These are phyloP conservation scores for Coemansia umbellata DNA, from an alignment of 192 early-diverging fungal species.

Conservation along the genomic window DNA sequence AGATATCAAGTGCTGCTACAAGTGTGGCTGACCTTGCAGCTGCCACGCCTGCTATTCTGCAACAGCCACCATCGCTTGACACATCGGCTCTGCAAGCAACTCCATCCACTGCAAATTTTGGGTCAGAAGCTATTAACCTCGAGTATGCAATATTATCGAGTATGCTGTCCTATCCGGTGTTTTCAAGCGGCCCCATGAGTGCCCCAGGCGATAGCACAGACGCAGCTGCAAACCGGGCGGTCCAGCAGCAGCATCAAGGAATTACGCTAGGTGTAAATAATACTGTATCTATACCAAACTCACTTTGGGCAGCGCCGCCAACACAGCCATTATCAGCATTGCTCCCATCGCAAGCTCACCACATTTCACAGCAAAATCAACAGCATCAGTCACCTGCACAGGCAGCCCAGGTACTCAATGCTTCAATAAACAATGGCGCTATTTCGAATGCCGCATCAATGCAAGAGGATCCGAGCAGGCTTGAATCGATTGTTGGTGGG, in stretches of 20 bases:
- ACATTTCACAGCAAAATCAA: neutral
- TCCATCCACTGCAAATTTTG: constrained; percentile 56
- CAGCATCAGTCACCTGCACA: too few species aligned
- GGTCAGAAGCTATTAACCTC: constrained; percentile 81
- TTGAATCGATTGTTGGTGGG: too few species aligned
- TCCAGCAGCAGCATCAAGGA: constrained; percentile 1
- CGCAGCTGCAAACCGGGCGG: constrained; percentile 29
- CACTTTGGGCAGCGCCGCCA: constrained; percentile 39
- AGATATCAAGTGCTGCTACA: constrained; percentile 1
- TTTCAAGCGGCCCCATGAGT: constrained; percentile 27
- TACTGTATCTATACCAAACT: constrained; percentile 39
- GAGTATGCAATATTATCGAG: constrained; percentile 87
- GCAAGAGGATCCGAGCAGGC: too few species aligned
- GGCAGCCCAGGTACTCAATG: too few species aligned
- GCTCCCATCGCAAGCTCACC: constrained; percentile 7
- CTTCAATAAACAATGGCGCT: neutral
- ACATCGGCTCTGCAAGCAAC: constrained; percentile 14
- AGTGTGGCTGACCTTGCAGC: neutral
- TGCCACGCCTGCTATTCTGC: neutral
- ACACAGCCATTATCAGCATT: constrained; percentile 1
- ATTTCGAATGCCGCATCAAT: neutral
- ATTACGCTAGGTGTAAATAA: constrained; percentile 1
- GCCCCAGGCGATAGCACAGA: constrained; percentile 15
- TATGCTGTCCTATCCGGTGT: constrained; percentile 74
- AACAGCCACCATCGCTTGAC: constrained; percentile 1